phyloP scores from a whole-genome alignment of 352 stramenopile species.

The Pythium grandisporangium region DNA sequence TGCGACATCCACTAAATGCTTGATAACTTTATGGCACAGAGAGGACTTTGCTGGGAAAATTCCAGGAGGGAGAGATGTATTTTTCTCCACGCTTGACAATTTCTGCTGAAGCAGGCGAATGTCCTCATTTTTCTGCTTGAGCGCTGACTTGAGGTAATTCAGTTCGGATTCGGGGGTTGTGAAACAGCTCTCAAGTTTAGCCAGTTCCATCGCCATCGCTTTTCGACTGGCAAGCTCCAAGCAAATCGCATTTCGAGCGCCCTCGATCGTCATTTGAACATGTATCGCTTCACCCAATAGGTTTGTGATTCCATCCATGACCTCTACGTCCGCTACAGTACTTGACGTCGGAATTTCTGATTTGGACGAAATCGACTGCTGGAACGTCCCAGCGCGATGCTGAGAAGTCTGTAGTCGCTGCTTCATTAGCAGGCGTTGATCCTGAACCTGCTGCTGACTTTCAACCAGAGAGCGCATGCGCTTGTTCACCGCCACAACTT shows the following conservation, averaged over 20 bases:
- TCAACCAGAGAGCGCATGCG: constrained; percentile 21
- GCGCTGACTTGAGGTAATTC: constrained; percentile 17
- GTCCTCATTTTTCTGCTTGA: constrained; percentile 39
- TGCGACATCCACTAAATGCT: constrained; percentile 28
- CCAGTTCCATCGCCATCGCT: constrained; percentile 30
- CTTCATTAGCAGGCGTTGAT: no score
- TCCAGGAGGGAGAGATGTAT: constrained; percentile 18
- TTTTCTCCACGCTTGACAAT: constrained; percentile 41
- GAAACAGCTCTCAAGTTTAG: constrained; percentile 6
- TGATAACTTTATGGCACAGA: constrained; percentile 47
- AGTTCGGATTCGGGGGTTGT: constrained; percentile 10
- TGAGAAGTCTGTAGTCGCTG: no score
- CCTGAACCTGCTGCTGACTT: constrained; percentile 15
- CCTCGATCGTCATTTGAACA: constrained; percentile 35
- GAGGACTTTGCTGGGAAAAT: constrained; percentile 30
- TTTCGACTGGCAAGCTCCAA: constrained; percentile 46
- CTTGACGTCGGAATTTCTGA: no score
- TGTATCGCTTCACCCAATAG: constrained; percentile 27
- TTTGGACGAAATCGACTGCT: no score
- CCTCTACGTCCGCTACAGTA: constrained; percentile 4
- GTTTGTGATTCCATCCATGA: constrained; percentile 18
- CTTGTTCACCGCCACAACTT: constrained; percentile 32
- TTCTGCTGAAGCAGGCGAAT: constrained; percentile 62
- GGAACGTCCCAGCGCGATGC: no score
- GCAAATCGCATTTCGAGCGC: constrained; percentile 37